These are phyloP conservation scores for Verticillium dahliae DNA, from an alignment of 2,329 filamentous ascomycete species.

Conservation along the genomic window DNA sequence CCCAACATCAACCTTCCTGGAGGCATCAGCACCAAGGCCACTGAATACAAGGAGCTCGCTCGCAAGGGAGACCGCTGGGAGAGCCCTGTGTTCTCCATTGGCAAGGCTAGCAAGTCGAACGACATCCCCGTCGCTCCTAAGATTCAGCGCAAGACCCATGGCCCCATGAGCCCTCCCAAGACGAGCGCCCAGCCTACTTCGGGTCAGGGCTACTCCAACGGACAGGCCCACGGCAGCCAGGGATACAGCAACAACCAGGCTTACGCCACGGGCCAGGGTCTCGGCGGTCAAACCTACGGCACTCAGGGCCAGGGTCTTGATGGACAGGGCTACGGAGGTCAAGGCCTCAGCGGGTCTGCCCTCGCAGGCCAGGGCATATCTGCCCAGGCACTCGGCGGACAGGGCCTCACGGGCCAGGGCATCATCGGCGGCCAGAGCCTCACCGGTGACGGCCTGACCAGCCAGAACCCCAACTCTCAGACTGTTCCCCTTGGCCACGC, in stretches of 20 bases:
- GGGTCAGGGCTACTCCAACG: neutral
- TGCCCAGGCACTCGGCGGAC: neutral
- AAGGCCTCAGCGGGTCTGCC: neutral
- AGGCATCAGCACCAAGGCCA: conserved; percentile 88
- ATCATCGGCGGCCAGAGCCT: neutral
- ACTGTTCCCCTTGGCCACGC: neutral
- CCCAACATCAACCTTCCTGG: conserved; percentile 78
- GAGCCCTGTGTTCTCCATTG: conserved; percentile 87
- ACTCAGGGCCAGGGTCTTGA: neutral
- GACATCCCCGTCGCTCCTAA: conserved; percentile 59
- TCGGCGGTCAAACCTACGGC: neutral
- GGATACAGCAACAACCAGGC: neutral
- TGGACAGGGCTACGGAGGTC: neutral
- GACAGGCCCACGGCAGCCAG: neutral
- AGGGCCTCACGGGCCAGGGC: neutral
- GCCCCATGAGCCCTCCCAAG: conserved; percentile 3
- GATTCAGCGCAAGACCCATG: conserved; percentile 40
- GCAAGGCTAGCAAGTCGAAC: conserved; percentile 64
- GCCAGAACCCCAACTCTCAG: neutral
- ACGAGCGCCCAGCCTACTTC: neutral
- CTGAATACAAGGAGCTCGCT: conserved; percentile 84
- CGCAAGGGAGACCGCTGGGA: conserved; percentile 89
- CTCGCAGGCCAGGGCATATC: neutral
- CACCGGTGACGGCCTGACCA: neutral
- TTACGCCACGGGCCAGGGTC: neutral